A percentile compares a stretch with the other conserved stretches of the same genome.
phyloP scores from a whole-genome alignment of 768 basidiomycete genomes.

The Psilocybe subaeruginosa region DNA sequence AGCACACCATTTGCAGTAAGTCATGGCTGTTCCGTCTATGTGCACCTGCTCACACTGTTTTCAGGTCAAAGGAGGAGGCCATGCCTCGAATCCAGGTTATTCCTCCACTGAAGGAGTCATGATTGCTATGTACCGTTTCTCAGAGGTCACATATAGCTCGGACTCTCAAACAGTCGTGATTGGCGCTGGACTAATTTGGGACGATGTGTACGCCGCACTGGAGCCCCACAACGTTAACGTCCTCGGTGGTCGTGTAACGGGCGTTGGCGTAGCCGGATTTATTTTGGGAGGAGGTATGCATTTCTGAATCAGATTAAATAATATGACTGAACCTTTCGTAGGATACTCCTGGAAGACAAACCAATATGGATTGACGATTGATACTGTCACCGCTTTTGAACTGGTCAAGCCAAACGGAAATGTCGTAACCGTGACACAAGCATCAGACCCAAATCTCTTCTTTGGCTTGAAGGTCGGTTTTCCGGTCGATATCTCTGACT shows the following conservation, averaged over 20 bases:
- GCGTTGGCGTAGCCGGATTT: slow-evolving; percentile 63
- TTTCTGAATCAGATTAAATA: background rate
- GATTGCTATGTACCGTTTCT: slow-evolving; percentile 56
- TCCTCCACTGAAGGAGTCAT: slow-evolving; percentile 65
- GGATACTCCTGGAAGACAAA: slow-evolving; percentile 71
- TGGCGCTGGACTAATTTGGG: slow-evolving; percentile 61
- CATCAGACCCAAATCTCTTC: slow-evolving; percentile 40
- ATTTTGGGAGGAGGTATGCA: slow-evolving; percentile 57
- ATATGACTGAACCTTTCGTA: slow-evolving; percentile 9
- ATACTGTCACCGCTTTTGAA: slow-evolving; percentile 57
- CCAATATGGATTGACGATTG: slow-evolving; percentile 61
- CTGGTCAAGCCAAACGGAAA: slow-evolving; percentile 60
- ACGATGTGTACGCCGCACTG: slow-evolving; percentile 60
- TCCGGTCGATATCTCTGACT: background rate
- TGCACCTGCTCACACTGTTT: background rate
- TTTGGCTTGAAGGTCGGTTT: slow-evolving; percentile 40
- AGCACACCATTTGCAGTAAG: slow-evolving; percentile 57
- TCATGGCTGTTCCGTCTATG: background rate
- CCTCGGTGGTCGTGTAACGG: slow-evolving; percentile 60
- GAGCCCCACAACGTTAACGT: slow-evolving; percentile 52
- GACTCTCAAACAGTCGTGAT: slow-evolving; percentile 40
- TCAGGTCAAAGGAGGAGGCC: slow-evolving; percentile 69
- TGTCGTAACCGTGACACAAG: slow-evolving; percentile 36
- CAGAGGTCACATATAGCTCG: slow-evolving; percentile 43
- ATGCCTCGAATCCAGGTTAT: slow-evolving; percentile 55